Percentiles rank a stretch among this genome's conserved stretches.
Conservation (phyloP, 805 yeast species). For the Teunomyces panamensis region DNA sequence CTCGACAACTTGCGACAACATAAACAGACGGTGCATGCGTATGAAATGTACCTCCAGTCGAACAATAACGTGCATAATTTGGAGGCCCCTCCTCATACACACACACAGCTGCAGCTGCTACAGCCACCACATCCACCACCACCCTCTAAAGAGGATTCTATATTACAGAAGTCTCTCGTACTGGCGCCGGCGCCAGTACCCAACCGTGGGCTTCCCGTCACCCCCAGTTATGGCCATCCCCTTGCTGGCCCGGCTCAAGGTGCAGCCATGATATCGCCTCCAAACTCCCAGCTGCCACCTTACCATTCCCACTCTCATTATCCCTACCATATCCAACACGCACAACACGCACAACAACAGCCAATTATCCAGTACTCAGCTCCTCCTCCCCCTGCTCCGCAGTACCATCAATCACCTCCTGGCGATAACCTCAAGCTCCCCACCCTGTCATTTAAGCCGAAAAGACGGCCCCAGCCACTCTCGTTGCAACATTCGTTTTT, state of each 20-base stretch:
- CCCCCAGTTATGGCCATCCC: not conserved
- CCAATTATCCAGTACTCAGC: not conserved
- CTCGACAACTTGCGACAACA: constrained; percentile 89
- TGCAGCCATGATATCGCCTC: constrained; percentile 20
- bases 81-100: not conserved
- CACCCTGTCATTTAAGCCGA: constrained; percentile 31
- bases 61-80: not conserved
- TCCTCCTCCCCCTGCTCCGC: not conserved
- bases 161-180: not conserved
- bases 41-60: constrained; percentile 24
- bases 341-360: not conserved
- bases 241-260: not conserved
- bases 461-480: constrained; percentile 39
- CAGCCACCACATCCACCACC: constrained; percentile 9
- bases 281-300: constrained; percentile 24
- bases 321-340: constrained; percentile 3
- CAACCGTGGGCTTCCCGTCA: not conserved
- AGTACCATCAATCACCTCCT: not conserved
- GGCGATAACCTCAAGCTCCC: constrained; percentile 17
- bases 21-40: constrained; percentile 66
- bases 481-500: constrained; percentile 32
- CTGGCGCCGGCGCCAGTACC: constrained; percentile 1
- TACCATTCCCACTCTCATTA: constrained; percentile 13
- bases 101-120: not conserved
- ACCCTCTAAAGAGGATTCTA: constrained; percentile 6